These are phyloP conservation scores for Monosporascus sp. DNA, from an alignment of 2,329 filamentous ascomycete genomes.

Conservation along the genomic window DNA sequence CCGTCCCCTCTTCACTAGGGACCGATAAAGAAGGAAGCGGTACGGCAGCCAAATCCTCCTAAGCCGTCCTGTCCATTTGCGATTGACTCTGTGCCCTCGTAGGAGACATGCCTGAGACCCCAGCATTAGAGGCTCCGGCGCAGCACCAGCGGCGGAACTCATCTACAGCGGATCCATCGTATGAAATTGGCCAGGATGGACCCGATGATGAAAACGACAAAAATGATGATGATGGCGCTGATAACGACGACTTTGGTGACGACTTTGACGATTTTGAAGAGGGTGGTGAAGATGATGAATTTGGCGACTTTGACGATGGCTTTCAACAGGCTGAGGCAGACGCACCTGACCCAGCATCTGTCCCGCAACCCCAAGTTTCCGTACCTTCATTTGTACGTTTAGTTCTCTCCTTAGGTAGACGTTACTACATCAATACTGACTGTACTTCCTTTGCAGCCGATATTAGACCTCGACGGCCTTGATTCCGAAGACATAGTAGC, in stretches of 20 bases:
- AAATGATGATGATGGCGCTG: slow-evolving; percentile 20
- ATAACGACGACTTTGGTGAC: slow-evolving; percentile 50
- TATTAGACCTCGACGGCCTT: slow-evolving; percentile 63
- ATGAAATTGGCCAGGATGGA: slow-evolving; percentile 1
- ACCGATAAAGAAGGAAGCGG: slow-evolving; percentile 27
- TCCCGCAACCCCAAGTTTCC: slow-evolving; percentile 30
- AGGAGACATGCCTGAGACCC: slow-evolving; percentile 25
- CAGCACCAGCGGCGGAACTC: slow-evolving; percentile 24
- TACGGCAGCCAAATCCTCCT: slow-evolving; percentile 32
- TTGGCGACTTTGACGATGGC: slow-evolving; percentile 68
- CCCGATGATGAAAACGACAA: slow-evolving; percentile 23
- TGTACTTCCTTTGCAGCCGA: slow-evolving; percentile 41
- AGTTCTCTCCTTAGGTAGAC: slow-evolving; percentile 23
- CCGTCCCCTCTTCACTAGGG: slow-evolving; percentile 21
- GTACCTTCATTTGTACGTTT: slow-evolving; percentile 42
- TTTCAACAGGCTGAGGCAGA: slow-evolving; percentile 55
- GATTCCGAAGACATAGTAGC: slow-evolving; percentile 55
- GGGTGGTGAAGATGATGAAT: slow-evolving; percentile 49
- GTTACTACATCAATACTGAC: slow-evolving; percentile 26
- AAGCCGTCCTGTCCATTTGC: slow-evolving; percentile 27
- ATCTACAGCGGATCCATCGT: slow-evolving; percentile 20
- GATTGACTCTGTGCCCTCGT: slow-evolving; percentile 32
- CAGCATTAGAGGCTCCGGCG: slow-evolving; percentile 22
- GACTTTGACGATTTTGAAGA: slow-evolving; percentile 62
- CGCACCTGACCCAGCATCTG: slow-evolving; percentile 22